Percentiles rank a stretch among this genome's conserved stretches.
Evolutionary conservation across 2,329 filamentous ascomycete genomes (phyloP).

Genomic region (Sclerotinia trifoliorum): DNA sequence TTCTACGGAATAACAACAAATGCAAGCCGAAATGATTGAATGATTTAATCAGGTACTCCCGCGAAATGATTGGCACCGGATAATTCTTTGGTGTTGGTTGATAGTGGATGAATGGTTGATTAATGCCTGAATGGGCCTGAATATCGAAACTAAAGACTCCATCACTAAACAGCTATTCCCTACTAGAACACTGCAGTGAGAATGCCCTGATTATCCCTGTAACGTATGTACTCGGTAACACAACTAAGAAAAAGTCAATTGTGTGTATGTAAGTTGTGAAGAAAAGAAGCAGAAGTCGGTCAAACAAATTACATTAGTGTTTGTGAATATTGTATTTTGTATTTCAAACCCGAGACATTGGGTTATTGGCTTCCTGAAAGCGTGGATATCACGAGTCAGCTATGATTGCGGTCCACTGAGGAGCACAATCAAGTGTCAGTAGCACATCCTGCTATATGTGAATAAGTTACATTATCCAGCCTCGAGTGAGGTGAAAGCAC

Average conservation of each 20-base stretch:
- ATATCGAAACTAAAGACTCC: neutral
- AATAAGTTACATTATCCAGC: neutral
- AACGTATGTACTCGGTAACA: neutral
- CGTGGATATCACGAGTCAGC: neutral
- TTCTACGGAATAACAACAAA: neutral
- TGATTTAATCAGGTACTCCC: neutral
- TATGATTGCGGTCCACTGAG: neutral
- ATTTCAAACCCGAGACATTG: neutral
- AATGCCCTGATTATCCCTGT: neutral
- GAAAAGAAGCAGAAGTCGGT: neutral
- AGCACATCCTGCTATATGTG: neutral
- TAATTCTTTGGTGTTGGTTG: neutral
- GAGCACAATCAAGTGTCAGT: neutral
- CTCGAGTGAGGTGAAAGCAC: neutral
- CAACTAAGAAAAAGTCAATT: neutral
- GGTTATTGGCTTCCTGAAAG: neutral
- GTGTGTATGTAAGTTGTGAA: too few species aligned
- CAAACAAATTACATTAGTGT: neutral
- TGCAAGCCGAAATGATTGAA: too few species aligned
- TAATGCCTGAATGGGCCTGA: neutral
- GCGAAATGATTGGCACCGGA: neutral
- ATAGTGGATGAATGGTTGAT: neutral
- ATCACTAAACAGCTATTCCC: neutral
- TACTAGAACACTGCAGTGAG: too few species aligned
- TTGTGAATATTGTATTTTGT: neutral